Evolutionary conservation across 2,329 filamentous ascomycete genomes (phyloP), one percentile per base, ranked within the genome.

Genomic region (Chrysoporthe puriensis): DNA sequence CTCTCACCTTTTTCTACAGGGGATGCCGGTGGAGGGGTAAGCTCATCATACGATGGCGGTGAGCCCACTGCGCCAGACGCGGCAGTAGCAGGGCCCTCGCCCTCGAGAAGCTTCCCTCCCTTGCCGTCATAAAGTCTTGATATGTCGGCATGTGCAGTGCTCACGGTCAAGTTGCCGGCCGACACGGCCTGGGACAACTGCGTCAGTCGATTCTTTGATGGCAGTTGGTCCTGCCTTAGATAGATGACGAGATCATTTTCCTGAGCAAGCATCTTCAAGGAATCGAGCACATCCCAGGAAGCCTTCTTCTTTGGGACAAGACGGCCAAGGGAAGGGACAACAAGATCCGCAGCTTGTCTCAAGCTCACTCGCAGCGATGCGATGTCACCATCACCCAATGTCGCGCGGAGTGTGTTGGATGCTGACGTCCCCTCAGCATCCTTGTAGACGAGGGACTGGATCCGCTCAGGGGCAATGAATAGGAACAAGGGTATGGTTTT

Each of bases 271-370:
- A 60, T 50, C 54, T 59, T 65, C 44, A 59, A 48, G 13, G 26
- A 40, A 50, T 65, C 56, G 56, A 65, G 48, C 2, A 65, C 8
- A 43, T 65, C 63, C 63, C 63, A 65, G 13, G 18, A 52, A 16
- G n/a, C n/a, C 32, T 65, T 65, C 56, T 65, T 65, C 32, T 65
- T 65, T 1, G 63, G 63, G 42, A 59, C 56, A 16, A 65, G 21
- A 16, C 43, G 42, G 43, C 34, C 18, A 21, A 57, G 44, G 14
- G 56, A 54, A 52, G 63, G 63, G 21, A 52, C 56, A 18, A 65
- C 43, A 5, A 59, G 43, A 13, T 65, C 56, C 32, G 32, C 63
- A 42, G 63, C n/a, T 16, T 43, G 54, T 5, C 43, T 60, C 56
- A 65, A 36, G 14, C 7, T 43, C 26, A 65, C 21, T 11, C 56